A percentile compares a stretch with the other conserved stretches of the same genome.
phyloP scores from a whole-genome alignment of 1,139 yeast species.

The Wickerhamomyces sp. region DNA sequence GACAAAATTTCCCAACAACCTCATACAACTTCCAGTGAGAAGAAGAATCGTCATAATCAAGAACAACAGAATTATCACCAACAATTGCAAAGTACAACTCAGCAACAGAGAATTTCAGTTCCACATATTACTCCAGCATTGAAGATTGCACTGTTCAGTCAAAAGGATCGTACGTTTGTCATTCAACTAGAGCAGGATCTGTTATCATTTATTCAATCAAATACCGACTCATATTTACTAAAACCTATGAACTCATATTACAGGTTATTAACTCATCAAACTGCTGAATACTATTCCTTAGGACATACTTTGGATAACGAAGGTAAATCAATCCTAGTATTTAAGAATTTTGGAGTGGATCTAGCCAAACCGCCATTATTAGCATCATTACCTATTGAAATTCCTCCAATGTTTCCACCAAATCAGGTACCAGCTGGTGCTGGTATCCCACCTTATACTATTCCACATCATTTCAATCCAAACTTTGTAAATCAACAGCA shows the following conservation, averaged over 20 bases:
- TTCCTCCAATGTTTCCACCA: conserved; percentile 1
- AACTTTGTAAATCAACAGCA: not conserved
- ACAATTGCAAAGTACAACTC: not conserved
- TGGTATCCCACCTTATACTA: not conserved
- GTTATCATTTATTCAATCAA: conserved; percentile 29
- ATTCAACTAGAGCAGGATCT: conserved; percentile 48
- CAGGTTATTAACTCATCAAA: conserved; percentile 59
- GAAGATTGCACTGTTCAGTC: conserved; percentile 37
- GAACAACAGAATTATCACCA: not conserved
- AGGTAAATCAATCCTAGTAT: conserved; percentile 39
- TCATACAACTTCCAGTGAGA: too few relatives aligned
- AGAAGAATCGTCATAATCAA: not conserved
- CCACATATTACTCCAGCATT: conserved; percentile 26
- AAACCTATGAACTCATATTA: conserved; percentile 62
- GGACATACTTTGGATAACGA: conserved; percentile 46
- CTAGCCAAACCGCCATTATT: conserved; percentile 12
- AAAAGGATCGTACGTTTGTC: conserved; percentile 48
- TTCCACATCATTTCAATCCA: not conserved
- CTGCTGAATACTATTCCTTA: conserved; percentile 61
- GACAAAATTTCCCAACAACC: too few relatives aligned
- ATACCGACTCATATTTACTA: conserved; percentile 39
- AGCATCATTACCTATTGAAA: conserved; percentile 11
- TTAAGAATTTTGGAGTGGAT: conserved; percentile 26
- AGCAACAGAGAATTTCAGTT: not conserved
- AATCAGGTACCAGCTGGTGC: not conserved